These are phyloP conservation scores for Phaeosphaeriaceae sp. DNA, from an alignment of 2,329 filamentous ascomycete species.

Conservation along the genomic window DNA sequence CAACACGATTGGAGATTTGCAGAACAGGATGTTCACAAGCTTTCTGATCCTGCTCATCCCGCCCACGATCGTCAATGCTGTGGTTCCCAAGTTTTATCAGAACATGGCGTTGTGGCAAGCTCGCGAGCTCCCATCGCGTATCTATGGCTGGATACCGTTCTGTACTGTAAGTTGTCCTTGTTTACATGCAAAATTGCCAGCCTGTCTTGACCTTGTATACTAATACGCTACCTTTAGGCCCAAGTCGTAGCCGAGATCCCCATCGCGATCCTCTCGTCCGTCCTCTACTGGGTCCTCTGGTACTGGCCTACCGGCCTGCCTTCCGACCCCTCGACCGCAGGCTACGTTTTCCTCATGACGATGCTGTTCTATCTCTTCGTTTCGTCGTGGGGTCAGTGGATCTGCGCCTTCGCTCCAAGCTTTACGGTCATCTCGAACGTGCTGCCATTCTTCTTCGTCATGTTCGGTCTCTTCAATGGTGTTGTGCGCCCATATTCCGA, in stretches of 20 bases:
- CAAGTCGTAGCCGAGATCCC: slow-evolving; percentile 78
- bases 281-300: slow-evolving; percentile 77
- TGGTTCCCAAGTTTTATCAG: slow-evolving; percentile 79
- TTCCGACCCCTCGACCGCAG: slow-evolving; percentile 67
- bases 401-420: slow-evolving; percentile 79
- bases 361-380: slow-evolving; percentile 80
- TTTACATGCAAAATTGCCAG: no score
- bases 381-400: slow-evolving; percentile 81
- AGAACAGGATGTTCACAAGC: slow-evolving; percentile 77
- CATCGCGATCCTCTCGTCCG: slow-evolving; percentile 66
- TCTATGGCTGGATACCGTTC: slow-evolving; percentile 81
- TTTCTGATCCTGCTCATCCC: slow-evolving; percentile 68
- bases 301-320: slow-evolving; percentile 79
- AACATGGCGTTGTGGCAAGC: slow-evolving; percentile 77
- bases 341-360: slow-evolving; percentile 80
- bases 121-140: slow-evolving; percentile 74
- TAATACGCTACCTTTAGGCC: slow-evolving; percentile 47
- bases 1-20: slow-evolving; percentile 70
- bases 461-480: slow-evolving; percentile 79
- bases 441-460: slow-evolving; percentile 82
- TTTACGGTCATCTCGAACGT: slow-evolving; percentile 79
- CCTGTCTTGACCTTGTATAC: neutral
- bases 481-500: slow-evolving; percentile 72
- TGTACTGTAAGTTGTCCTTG: slow-evolving; percentile 4
- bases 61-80: slow-evolving; percentile 72